Base-by-base conservation (phyloP, 306 rosid species). In the Pyrus communis region DNA sequence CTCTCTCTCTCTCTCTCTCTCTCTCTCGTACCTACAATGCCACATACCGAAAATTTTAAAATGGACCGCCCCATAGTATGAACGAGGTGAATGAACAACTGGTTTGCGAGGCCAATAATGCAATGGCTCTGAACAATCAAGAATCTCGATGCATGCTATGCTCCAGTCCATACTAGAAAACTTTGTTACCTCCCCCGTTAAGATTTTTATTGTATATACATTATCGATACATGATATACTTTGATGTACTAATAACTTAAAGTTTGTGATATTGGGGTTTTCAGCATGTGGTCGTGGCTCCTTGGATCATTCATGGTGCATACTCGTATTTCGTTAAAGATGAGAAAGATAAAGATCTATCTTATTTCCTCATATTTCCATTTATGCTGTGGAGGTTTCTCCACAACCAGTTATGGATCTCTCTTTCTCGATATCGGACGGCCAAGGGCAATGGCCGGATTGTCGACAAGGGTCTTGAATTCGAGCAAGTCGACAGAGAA, bases 401-500 rank as follows among this genome's bases (percentile, higher is more conserved):
- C 1, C 96, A 90, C 68, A 86, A 83, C 62, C 96, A 90, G 82
- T 4, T 88, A 21, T 90, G 96, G 96, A 86, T 86, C 45, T 31
- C 88, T 40, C 62, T 88, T 19, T 86, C 96, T 68, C 96, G 96
- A 14, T 72, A 86, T 19, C 72, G 30, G 73, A 88, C 86, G 4
- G 78, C 92, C 49, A 90, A 85, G 70, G 96, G 96, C 22, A 77
- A 74, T 0, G 40, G 59, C 7, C 78, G 88, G 75, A 90, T 90
- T 17, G 77, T 90, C 0, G 95, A 90, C 67, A 86, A 83, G 23
- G 83, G 89, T 58, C 84, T 90, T 21, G 95, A 90, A 12, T 90
- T 90, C 52, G 95, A 90, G 15, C 95, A 90, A 88, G 89, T 90
- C 62, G 95, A 90, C 54, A 78, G 95, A 74, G 95, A 90, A 81